Base-by-base conservation (phyloP, 140 eudicot species). In the Erigeron philadelphicus region DNA sequence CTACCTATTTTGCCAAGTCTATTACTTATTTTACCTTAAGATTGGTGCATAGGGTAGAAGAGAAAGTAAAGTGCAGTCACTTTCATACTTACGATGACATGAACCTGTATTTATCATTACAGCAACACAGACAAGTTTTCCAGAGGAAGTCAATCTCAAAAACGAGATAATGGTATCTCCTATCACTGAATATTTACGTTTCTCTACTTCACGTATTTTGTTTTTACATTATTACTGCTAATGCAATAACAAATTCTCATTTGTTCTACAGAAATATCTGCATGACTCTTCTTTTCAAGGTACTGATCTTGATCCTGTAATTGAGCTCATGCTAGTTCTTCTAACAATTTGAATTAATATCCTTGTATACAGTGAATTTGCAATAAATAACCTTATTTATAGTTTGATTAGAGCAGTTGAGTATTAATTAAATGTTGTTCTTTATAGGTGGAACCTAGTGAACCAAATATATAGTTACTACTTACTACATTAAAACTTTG, bases 221-320 rank as follows among this genome's bases (percentile, higher is more conserved):
- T 44, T 45, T 60, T 13, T 41, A 23, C 40, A 8, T 67, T 68
- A 52, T 73, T 67, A 73, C 62, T 54, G 65, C 67, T 55, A 55
- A 72, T 50, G 54, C 60, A 56, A 17, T 78, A 17, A 53, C 19
- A 66, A 53, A 31, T 49, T 67, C 3, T 2, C 53, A 38, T 79
- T 49, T 65, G 15, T 75, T 67, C 45, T 59, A 81, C 90, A 90
- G 97, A 84, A 67, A 75, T 85, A 81, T 69, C 59, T 90, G 81
- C 82, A 75, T 70, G 90, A 82, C 83, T 60, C 90, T 75, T 85
- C 95, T 18, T 87, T 90, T 71, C 88, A 83, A 79, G 97, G 97
- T 90, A 21, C 35, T 62, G 67, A 17, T 64, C 55, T 64, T 64
- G 38, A 2, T 42, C 42, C 38, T 18, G 52, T 64, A 15, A 19